phyloP scores from a whole-genome alignment of 176 grass and related monocot species.

The Cenchrus purpureus region DNA sequence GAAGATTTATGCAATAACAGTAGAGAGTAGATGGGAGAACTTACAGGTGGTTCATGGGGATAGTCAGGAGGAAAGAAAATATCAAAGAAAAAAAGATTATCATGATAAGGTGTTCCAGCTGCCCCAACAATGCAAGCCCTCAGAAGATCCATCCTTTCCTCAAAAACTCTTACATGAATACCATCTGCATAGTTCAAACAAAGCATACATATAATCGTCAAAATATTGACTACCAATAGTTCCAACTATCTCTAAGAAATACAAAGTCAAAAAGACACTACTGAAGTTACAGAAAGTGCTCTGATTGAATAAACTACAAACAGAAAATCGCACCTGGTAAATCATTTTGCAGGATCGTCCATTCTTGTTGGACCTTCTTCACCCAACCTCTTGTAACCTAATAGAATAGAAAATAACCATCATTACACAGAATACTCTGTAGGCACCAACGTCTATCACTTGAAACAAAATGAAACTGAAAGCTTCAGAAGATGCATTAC shows the following conservation, averaged over 20 bases:
- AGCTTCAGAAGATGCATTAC: conserved; percentile 33
- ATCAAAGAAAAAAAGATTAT: conserved; percentile 96
- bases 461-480: background rate
- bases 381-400: conserved; percentile 88
- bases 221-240: conserved; percentile 4
- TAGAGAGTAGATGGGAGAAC: conserved; percentile 38
- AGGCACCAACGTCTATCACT: background rate
- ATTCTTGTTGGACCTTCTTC: conserved; percentile 92
- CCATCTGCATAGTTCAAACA: conserved; percentile 59
- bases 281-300: background rate
- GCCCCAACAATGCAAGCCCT: conserved; percentile 93
- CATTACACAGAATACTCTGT: conserved; percentile 16
- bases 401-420: conserved; percentile 26
- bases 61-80: conserved; percentile 91
- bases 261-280: background rate
- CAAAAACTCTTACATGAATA: conserved; percentile 91
- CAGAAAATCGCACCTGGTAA: conserved; percentile 60
- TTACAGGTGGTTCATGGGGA: conserved; percentile 92
- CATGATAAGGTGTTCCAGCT: conserved; percentile 91
- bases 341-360: conserved; percentile 81
- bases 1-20: conserved; percentile 18
- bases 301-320: conserved; percentile 8
- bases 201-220: conserved; percentile 25
- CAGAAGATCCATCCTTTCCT: conserved; percentile 95
- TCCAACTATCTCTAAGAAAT: background rate